A percentile compares a stretch with the other conserved stretches of the same genome.
These are phyloP conservation scores for Bipolaris zeicola DNA, from an alignment of 2,329 filamentous ascomycete genomes.

Conservation along the genomic window DNA sequence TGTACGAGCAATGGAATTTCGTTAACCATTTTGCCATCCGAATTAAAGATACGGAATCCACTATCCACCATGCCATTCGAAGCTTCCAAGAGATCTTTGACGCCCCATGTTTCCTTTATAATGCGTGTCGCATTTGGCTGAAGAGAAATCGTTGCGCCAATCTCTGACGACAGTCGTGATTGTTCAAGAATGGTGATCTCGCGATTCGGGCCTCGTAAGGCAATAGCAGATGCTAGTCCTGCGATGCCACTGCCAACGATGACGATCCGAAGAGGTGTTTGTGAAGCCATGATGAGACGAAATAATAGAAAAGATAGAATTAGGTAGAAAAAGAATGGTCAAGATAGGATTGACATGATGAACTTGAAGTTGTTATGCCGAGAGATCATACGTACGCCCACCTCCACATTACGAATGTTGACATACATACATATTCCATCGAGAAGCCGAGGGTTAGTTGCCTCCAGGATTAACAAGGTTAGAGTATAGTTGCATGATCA, in stretches of 20 bases:
- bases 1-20: slow-evolving; percentile 40
- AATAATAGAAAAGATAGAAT: neutral
- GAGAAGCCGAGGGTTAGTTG: neutral
- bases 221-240: slow-evolving; percentile 39
- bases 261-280: slow-evolving; percentile 38
- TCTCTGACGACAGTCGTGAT: slow-evolving; percentile 43
- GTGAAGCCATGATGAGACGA: slow-evolving; percentile 14
- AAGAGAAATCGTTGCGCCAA: slow-evolving; percentile 51
- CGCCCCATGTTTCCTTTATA: slow-evolving; percentile 36
- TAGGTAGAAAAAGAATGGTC: neutral
- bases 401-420: slow-evolving; percentile 1
- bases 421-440: neutral
- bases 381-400: neutral
- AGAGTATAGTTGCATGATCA: neutral
- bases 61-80: slow-evolving; percentile 45
- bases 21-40: slow-evolving; percentile 39
- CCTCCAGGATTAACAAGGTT: neutral
- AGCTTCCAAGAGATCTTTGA: slow-evolving; percentile 34
- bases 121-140: slow-evolving; percentile 52
- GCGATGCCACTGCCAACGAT: slow-evolving; percentile 38
- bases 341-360: neutral
- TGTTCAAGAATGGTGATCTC: slow-evolving; percentile 46
- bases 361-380: too few species aligned
- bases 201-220: slow-evolving; percentile 41
- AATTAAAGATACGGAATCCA: slow-evolving; percentile 46